phyloP scores from a whole-genome alignment of 2,329 filamentous ascomycete species.

The Didymella arachidicola region DNA sequence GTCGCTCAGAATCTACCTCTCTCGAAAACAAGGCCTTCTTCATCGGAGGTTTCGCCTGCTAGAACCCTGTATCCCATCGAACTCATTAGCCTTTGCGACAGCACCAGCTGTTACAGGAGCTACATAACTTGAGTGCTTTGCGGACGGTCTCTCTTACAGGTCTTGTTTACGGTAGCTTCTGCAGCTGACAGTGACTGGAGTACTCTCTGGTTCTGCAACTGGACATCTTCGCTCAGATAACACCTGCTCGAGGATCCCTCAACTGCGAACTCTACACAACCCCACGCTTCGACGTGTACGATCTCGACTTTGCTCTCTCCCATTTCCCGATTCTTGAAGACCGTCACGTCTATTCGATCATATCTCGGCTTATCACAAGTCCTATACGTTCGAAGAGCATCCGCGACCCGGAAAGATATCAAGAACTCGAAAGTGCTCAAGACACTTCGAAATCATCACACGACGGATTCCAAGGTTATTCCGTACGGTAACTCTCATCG shows the following conservation, averaged over 20 bases:
- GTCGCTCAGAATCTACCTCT: constrained; percentile 53
- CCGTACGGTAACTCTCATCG: constrained; percentile 52
- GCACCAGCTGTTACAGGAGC: constrained; percentile 45
- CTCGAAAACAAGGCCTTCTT: constrained; percentile 52
- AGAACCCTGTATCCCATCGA: constrained; percentile 49
- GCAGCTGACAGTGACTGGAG: constrained; percentile 56
- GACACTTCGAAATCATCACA: constrained; percentile 45
- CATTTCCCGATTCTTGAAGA: constrained; percentile 25
- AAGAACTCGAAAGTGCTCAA: constrained; percentile 29
- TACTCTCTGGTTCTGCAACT: constrained; percentile 43
- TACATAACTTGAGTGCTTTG: constrained; percentile 49
- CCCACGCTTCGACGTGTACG: constrained; percentile 32
- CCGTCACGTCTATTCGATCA: constrained; percentile 23
- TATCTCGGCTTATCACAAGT: constrained; percentile 24
- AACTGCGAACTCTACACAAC: constrained; percentile 42
- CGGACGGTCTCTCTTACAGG: constrained; percentile 49
- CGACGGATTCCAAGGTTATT: constrained; percentile 46
- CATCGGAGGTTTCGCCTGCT: constrained; percentile 48
- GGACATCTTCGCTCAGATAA: constrained; percentile 45
- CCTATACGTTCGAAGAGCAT: constrained; percentile 27
- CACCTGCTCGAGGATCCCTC: constrained; percentile 40
- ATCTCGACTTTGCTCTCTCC: constrained; percentile 27
- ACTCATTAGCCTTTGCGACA: constrained; percentile 45
- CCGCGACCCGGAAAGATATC: constrained; percentile 31
- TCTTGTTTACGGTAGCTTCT: constrained; percentile 54